phyloP scores from a whole-genome alignment of 169 alveolate genomes.

The Plasmodium inui region DNA sequence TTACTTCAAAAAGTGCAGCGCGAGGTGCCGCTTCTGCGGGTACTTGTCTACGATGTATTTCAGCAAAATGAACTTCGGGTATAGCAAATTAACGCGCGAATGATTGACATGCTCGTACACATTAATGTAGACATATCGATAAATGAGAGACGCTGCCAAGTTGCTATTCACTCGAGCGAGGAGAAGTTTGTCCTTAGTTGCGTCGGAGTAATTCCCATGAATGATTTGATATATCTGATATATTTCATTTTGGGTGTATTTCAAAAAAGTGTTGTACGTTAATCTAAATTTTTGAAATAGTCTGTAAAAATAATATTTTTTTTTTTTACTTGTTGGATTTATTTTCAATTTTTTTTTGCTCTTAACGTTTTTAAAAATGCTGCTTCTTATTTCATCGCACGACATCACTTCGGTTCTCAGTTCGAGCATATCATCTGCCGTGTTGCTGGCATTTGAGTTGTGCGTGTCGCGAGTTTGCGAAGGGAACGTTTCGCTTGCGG shows the following conservation, averaged over 20 bases:
- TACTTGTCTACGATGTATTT: constrained; percentile 64
- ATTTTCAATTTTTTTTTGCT: constrained; percentile 54
- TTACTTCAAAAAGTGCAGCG: constrained; percentile 61
- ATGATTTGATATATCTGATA: constrained; percentile 53
- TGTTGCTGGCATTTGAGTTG: not conserved
- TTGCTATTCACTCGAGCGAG: constrained; percentile 43
- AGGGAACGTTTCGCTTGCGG: not conserved
- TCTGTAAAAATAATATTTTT: constrained; percentile 66
- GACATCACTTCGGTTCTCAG: constrained; percentile 64
- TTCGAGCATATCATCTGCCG: constrained; percentile 39
- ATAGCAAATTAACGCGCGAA: constrained; percentile 22
- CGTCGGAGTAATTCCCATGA: constrained; percentile 57
- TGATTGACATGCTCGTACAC: constrained; percentile 28
- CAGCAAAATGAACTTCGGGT: constrained; percentile 58
- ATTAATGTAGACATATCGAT: constrained; percentile 50
- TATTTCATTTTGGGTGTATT: constrained; percentile 56
- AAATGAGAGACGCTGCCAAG: constrained; percentile 64
- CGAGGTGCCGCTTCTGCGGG: constrained; percentile 59
- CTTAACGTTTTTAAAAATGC: constrained; percentile 43
- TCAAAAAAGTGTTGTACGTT: constrained; percentile 39
- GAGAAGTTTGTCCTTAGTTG: constrained; percentile 49
- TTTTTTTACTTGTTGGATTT: constrained; percentile 51
- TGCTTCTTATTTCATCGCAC: constrained; percentile 63
- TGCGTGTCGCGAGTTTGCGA: not conserved
- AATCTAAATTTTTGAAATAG: constrained; percentile 57